Evolutionary conservation across 2,329 filamentous ascomycete genomes (phyloP).

Genomic region (Fusarium protoensiforme): DNA sequence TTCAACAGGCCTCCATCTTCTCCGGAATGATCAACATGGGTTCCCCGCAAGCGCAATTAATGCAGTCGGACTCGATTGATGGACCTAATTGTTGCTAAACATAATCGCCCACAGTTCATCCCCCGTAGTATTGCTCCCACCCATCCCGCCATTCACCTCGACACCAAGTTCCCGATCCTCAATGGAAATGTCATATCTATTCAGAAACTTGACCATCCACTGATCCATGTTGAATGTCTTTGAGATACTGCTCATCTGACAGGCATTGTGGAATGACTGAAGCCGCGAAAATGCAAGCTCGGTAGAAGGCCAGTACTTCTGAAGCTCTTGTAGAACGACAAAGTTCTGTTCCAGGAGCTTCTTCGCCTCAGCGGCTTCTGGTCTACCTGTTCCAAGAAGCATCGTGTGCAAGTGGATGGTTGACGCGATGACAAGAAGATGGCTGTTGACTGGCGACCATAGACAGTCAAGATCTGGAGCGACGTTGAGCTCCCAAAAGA

Average conservation of each 20-base stretch:
- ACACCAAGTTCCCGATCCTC: background rate
- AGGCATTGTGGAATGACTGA: background rate
- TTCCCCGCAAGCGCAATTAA: background rate
- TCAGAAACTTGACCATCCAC: conserved; percentile 1
- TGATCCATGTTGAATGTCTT: conserved; percentile 7
- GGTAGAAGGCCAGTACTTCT: background rate
- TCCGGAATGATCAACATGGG: background rate
- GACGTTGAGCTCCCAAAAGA: background rate
- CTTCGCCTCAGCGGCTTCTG: background rate
- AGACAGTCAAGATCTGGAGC: background rate
- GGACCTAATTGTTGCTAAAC: background rate
- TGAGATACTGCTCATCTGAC: background rate
- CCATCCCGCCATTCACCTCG: background rate
- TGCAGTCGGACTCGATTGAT: background rate
- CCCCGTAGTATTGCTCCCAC: background rate
- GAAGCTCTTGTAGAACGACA: background rate
- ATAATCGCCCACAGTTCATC: background rate
- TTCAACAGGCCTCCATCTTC: background rate
- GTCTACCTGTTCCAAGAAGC: background rate
- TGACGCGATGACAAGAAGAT: conserved; percentile 2
- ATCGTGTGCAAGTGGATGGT: conserved; percentile 3
- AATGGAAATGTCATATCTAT: background rate
- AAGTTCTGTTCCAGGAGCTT: background rate
- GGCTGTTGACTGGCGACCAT: conserved; percentile 1
- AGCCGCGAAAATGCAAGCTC: background rate